phyloP scores from a whole-genome alignment of 2,329 filamentous ascomycete species.

The Myriosclerotinia curreyana region DNA sequence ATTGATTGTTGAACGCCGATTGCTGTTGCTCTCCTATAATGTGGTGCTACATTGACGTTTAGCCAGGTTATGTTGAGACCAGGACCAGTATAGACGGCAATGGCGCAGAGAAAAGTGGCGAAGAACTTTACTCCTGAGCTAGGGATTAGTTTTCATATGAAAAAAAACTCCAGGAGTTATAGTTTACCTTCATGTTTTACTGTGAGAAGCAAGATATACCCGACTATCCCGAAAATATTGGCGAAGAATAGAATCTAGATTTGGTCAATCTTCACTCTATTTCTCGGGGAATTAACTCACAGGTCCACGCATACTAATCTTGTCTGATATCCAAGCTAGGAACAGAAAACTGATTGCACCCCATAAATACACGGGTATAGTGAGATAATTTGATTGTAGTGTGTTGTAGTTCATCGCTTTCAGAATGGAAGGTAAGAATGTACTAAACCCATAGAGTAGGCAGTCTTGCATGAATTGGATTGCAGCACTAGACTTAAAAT shows the following conservation, averaged over 20 bases:
- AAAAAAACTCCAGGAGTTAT: too few species aligned
- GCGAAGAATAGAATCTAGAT: constrained; percentile 40
- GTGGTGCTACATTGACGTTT: constrained; percentile 46
- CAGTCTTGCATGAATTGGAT: constrained; percentile 30
- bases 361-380: constrained; percentile 55
- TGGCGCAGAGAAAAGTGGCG: constrained; percentile 48
- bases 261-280: constrained; percentile 4
- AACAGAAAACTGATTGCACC: constrained; percentile 47
- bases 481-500: constrained; percentile 37
- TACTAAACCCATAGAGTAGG: constrained; percentile 52
- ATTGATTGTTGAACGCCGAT: constrained; percentile 48
- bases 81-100: constrained; percentile 48
- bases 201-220: constrained; percentile 49
- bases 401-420: constrained; percentile 50
- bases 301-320: constrained; percentile 29
- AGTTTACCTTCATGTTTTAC: constrained; percentile 44
- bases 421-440: constrained; percentile 56
- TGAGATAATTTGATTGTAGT: constrained; percentile 53
- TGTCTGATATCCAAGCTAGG: constrained; percentile 49
- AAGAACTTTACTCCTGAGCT: constrained; percentile 43
- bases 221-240: constrained; percentile 47
- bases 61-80: constrained; percentile 50
- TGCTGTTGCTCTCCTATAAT: constrained; percentile 47
- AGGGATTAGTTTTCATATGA: not conserved
- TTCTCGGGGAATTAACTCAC: constrained; percentile 5